phyloP scores from a whole-genome alignment of 2,329 filamentous ascomycete species.

The Teratosphaeria nubilosa region DNA sequence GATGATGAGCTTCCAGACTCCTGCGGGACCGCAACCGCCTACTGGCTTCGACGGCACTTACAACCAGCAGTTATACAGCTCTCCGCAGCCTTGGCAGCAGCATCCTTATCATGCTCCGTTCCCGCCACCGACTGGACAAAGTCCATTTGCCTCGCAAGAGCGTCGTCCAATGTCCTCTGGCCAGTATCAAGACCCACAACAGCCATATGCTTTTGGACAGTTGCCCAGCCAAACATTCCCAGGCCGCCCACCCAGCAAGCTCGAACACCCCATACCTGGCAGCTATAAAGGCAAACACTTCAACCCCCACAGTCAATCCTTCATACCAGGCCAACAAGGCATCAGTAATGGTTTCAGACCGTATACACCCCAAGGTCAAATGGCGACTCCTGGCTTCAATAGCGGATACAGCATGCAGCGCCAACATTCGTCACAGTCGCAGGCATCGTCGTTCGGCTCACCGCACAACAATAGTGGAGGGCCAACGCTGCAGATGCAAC shows the following conservation, averaged over 20 bases:
- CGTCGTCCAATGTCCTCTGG: not conserved
- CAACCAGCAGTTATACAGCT: slow-evolving; percentile 15
- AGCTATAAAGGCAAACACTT: slow-evolving; percentile 79
- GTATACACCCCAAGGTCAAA: slow-evolving; percentile 15
- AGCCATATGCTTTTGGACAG: slow-evolving; percentile 65
- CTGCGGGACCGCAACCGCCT: slow-evolving; percentile 14
- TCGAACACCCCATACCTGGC: slow-evolving; percentile 73
- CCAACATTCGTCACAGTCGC: slow-evolving; percentile 24
- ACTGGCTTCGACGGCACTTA: slow-evolving; percentile 10
- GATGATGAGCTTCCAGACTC: slow-evolving; percentile 35
- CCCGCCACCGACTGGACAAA: slow-evolving; percentile 13
- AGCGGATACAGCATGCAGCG: slow-evolving; percentile 16
- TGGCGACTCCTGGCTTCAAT: slow-evolving; percentile 5
- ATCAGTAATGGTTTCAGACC: slow-evolving; percentile 5
- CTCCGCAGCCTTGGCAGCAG: slow-evolving; percentile 20
- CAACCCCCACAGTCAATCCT: slow-evolving; percentile 89
- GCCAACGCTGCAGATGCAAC: slow-evolving; percentile 5
- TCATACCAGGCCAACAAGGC: slow-evolving; percentile 55
- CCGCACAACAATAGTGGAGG: slow-evolving; percentile 10
- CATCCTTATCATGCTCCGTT: slow-evolving; percentile 20
- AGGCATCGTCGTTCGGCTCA: slow-evolving; percentile 19
- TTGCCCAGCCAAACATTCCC: slow-evolving; percentile 60
- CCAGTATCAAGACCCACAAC: slow-evolving; percentile 24
- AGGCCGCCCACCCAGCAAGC: slow-evolving; percentile 60
- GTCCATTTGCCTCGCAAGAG: not conserved